These are phyloP conservation scores for Penicillium pancosmium DNA, from an alignment of 495 filamentous ascomycete species.

Conservation along the genomic window DNA sequence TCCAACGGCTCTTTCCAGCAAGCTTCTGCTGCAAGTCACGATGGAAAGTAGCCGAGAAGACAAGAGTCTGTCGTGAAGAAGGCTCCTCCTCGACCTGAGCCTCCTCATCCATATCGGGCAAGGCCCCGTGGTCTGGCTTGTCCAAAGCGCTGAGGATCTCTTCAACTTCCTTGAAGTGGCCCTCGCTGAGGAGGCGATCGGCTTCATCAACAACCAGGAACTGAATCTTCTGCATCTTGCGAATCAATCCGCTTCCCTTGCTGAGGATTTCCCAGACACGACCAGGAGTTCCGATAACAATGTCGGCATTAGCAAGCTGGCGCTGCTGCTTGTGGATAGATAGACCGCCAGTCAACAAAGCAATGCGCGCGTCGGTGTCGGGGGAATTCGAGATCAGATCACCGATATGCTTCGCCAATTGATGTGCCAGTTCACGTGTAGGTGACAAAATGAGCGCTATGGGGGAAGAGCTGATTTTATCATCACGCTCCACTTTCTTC, in stretches of 20 bases:
- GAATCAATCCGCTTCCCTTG: conserved; percentile 58
- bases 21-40: conserved; percentile 87
- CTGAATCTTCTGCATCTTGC: conserved; percentile 66
- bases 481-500: conserved; percentile 20
- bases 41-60: conserved; percentile 97
- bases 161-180: conserved; percentile 91
- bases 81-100: conserved; percentile 26
- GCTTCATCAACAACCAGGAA: conserved; percentile 95
- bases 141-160: conserved; percentile 81
- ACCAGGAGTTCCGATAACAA: conserved; percentile 90
- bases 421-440: conserved; percentile 90
- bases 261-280: conserved; percentile 93
- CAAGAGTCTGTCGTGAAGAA: conserved; percentile 68
- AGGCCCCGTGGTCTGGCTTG: conserved; percentile 44
- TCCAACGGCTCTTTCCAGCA: conserved; percentile 66
- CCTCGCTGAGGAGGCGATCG: conserved; percentile 87
- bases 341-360: conserved; percentile 86
- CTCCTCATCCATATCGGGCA: conserved; percentile 42
- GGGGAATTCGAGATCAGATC: conserved; percentile 64
- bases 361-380: conserved; percentile 63
- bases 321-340: conserved; percentile 92
- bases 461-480: conserved; percentile 46
- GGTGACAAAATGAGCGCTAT: conserved; percentile 90
- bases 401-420: conserved; percentile 79
- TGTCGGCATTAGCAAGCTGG: conserved; percentile 72